Evolutionary conservation across 495 filamentous ascomycete species (phyloP).

Genomic region (Neurospora sp.): DNA sequence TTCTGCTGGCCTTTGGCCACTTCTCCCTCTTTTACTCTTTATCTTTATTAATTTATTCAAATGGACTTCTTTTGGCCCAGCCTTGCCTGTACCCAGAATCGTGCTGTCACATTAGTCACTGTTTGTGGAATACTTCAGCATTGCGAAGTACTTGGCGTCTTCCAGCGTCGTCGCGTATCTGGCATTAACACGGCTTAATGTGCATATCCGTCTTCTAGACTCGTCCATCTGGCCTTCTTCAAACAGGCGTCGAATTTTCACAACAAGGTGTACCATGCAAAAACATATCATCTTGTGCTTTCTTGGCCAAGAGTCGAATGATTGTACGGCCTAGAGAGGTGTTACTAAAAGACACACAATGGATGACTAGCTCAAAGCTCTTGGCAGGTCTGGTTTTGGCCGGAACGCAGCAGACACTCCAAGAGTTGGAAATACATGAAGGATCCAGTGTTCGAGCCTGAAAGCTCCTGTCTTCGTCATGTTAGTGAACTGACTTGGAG

Average conservation of each 20-base stretch:
- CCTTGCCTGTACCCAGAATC: too few relatives aligned
- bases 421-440: background rate
- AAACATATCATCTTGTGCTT: background rate
- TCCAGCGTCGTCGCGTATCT: background rate
- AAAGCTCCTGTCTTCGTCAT: background rate
- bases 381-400: background rate
- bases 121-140: background rate
- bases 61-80: too few relatives aligned
- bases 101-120: background rate
- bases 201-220: background rate
- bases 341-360: background rate
- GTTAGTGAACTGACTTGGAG: background rate
- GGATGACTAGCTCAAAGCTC: background rate
- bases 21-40: too few relatives aligned
- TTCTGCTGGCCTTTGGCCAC: too few relatives aligned
- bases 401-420: background rate
- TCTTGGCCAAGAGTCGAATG: background rate
- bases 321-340: background rate
- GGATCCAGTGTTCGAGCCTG: background rate
- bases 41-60: too few relatives aligned
- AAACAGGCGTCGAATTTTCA: background rate
- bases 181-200: background rate
- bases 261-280: background rate
- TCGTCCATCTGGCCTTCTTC: background rate
- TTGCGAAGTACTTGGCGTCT: background rate